Evolutionary conservation across 2,329 filamentous ascomycete genomes (phyloP).

Genomic region (Stagonosporopsis vannaccii): DNA sequence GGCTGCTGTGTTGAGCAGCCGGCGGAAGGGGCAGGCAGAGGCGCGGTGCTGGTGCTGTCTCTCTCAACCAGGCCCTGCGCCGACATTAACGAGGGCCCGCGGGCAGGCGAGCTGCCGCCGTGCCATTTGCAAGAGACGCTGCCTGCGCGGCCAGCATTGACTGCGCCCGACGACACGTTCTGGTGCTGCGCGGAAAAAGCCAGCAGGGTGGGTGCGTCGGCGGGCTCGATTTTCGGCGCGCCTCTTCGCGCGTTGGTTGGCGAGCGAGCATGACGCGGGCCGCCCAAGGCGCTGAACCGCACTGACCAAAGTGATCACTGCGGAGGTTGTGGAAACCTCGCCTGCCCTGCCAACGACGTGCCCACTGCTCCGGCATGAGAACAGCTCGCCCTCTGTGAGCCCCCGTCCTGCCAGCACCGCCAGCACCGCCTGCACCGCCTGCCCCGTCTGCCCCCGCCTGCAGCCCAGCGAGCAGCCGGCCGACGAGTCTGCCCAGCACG

Average conservation of each 20-base stretch:
- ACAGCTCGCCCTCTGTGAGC: conserved; percentile 12
- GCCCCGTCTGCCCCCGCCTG: conserved; percentile 14
- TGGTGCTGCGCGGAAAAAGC: conserved; percentile 1
- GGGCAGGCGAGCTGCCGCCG: neutral
- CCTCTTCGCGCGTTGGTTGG: conserved; percentile 1
- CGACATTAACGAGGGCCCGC: conserved; percentile 9
- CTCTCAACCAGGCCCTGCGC: neutral
- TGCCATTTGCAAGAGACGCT: too few relatives aligned
- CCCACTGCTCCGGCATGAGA: conserved; percentile 8
- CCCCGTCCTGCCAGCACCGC: conserved; percentile 26
- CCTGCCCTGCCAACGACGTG: conserved; percentile 27
- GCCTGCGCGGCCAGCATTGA: neutral
- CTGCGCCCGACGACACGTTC: neutral
- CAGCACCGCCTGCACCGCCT: conserved; percentile 11
- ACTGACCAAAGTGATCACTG: conserved; percentile 13
- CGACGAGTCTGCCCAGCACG: conserved; percentile 31
- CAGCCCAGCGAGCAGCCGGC: conserved; percentile 26
- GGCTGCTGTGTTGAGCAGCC: neutral
- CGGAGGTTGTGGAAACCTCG: conserved; percentile 19
- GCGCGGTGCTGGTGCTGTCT: neutral
- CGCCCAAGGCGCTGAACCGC: conserved; percentile 3
- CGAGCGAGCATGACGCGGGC: conserved; percentile 12
- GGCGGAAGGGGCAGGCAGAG: neutral
- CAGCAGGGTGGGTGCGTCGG: neutral
- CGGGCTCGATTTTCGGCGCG: conserved; percentile 11